A percentile compares a stretch with the other conserved stretches of the same genome.
Evolutionary conservation across 2,329 filamentous ascomycete species (phyloP).

Genomic region (Fusarium gaditjirri): DNA sequence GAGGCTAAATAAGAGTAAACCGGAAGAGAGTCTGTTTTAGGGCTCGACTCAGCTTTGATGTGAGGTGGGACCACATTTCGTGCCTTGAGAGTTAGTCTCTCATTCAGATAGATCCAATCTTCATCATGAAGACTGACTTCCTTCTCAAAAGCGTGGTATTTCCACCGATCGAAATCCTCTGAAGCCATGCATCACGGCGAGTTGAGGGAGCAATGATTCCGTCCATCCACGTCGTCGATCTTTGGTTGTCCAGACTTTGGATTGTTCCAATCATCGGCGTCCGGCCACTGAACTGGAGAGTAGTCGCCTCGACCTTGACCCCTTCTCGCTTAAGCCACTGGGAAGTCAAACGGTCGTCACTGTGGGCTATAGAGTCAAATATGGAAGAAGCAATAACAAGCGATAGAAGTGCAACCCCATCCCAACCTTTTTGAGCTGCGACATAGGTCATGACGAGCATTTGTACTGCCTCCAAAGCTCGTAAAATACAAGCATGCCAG

Average conservation of each 20-base stretch:
- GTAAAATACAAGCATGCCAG: no score
- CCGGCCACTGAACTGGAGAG: background rate
- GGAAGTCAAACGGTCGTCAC: background rate
- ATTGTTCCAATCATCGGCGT: background rate
- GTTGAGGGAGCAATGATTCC: background rate
- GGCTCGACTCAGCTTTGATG: background rate
- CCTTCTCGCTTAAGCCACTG: background rate
- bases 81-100: background rate
- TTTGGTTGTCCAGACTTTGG: background rate
- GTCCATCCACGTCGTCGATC: background rate
- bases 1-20: fast-evolving
- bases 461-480: background rate
- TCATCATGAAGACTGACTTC: background rate
- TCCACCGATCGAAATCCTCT: background rate
- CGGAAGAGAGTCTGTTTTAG: fast-evolving
- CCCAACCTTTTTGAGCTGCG: background rate
- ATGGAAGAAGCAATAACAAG: background rate
- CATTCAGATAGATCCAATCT: background rate
- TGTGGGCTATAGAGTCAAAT: background rate
- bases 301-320: background rate
- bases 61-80: background rate
- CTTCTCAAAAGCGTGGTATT: background rate
- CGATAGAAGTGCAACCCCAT: background rate
- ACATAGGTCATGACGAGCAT: background rate
- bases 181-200: background rate